phyloP scores from a whole-genome alignment of 495 filamentous ascomycete genomes.

The Thermothielavioides terrestris region DNA sequence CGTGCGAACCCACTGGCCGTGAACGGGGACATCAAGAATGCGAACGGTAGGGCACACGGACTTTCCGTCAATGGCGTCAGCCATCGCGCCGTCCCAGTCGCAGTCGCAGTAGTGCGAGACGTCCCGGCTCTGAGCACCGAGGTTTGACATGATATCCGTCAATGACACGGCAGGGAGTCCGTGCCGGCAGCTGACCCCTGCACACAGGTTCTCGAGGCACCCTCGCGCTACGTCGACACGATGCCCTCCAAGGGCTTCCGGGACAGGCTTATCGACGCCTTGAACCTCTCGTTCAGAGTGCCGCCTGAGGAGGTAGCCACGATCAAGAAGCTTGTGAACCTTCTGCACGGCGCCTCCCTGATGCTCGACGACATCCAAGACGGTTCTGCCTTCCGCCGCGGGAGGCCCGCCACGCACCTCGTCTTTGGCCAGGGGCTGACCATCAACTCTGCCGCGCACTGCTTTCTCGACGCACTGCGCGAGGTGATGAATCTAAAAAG shows the following conservation, averaged over 20 bases:
- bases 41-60: background rate
- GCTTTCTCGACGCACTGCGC: conserved; percentile 59
- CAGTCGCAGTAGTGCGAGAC: background rate
- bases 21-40: background rate
- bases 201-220: conserved; percentile 1
- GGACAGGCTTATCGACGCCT: conserved; percentile 4
- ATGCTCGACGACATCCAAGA: conserved; percentile 72
- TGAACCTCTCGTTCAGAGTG: conserved; percentile 12
- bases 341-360: conserved; percentile 11
- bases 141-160: background rate
- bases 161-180: background rate
- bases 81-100: background rate
- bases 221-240: conserved; percentile 10
- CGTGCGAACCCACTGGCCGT: background rate
- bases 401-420: conserved; percentile 72
- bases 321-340: conserved; percentile 5
- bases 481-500: conserved; percentile 49
- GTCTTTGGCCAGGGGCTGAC: conserved; percentile 83
- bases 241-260: conserved; percentile 14
- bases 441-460: conserved; percentile 82
- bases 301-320: background rate
- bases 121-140: background rate
- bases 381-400: conserved; percentile 63
- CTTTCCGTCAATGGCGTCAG: background rate
- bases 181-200: background rate